These are phyloP conservation scores for Sugiyamaella castrensis DNA, from an alignment of 1,139 yeast species.

Conservation along the genomic window DNA sequence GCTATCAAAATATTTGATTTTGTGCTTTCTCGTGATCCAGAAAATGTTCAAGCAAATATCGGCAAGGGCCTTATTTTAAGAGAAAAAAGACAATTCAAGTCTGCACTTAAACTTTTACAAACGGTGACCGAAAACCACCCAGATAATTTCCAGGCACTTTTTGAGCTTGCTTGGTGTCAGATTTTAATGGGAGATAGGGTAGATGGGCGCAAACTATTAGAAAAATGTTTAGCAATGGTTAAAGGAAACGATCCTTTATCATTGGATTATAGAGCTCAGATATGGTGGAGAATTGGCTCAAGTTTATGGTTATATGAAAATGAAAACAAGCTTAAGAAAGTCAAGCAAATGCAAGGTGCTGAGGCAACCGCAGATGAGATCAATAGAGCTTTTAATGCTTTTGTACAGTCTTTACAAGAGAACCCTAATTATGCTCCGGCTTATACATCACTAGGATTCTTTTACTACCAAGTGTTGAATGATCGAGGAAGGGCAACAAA, in stretches of 20 bases:
- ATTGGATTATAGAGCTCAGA: constrained; percentile 55
- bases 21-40: constrained; percentile 51
- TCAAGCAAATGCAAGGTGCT: constrained; percentile 24
- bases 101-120: constrained; percentile 53
- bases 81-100: constrained; percentile 56
- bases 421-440: constrained; percentile 68
- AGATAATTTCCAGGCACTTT: constrained; percentile 55
- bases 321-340: constrained; percentile 26
- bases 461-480: constrained; percentile 55
- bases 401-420: constrained; percentile 62
- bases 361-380: no score
- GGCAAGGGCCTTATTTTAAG: constrained; percentile 80
- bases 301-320: constrained; percentile 45
- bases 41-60: constrained; percentile 59
- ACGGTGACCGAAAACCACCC: constrained; percentile 53
- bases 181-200: constrained; percentile 51
- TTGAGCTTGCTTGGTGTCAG: constrained; percentile 80
- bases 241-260: constrained; percentile 53
- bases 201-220: constrained; percentile 54
- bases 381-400: constrained; percentile 52
- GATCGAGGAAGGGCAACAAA: constrained; percentile 74
- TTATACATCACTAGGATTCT: constrained; percentile 72
- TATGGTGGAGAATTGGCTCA: constrained; percentile 71
- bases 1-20: constrained; percentile 72
- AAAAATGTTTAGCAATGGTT: constrained; percentile 43